Conservation (phyloP, 495 filamentous ascomycete genomes). For the Daldinia vernicosa region DNA sequence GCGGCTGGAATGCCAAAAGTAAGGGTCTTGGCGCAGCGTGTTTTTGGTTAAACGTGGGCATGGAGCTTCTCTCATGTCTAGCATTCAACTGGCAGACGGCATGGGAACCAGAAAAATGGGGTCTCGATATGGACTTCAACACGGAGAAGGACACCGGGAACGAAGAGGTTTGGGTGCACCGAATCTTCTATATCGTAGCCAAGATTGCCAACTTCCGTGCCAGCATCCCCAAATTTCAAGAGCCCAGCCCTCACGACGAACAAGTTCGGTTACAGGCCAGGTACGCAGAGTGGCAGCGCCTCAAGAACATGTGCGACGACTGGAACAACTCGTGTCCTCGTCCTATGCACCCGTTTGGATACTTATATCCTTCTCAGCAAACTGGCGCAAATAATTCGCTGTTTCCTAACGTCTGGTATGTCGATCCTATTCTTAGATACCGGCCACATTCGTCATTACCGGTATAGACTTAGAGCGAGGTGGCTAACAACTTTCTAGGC, state of each 20-base stretch:
- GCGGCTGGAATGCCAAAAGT: conserved; percentile 84
- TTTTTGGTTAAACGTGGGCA: conserved; percentile 92
- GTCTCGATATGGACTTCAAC: conserved; percentile 80
- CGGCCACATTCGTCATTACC: not conserved
- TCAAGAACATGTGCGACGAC: conserved; percentile 77
- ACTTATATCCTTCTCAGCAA: conserved; percentile 74
- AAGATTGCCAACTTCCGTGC: conserved; percentile 88
- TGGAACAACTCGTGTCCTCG: conserved; percentile 82
- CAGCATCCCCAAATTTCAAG: conserved; percentile 67
- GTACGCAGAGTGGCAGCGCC: conserved; percentile 78
- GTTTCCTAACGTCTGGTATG: conserved; percentile 90
- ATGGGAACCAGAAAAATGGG: conserved; percentile 94
- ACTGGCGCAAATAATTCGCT: conserved; percentile 65
- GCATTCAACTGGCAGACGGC: conserved; percentile 87
- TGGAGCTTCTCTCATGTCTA: conserved; percentile 89
- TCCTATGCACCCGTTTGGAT: conserved; percentile 87
- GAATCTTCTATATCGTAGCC: conserved; percentile 88
- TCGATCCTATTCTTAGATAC: conserved; percentile 13
- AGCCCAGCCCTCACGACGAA: conserved; percentile 66
- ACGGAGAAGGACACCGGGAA: conserved; percentile 52
- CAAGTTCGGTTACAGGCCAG: conserved; percentile 69
- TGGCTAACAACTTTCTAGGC: conserved; percentile 58
- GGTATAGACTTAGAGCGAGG: not conserved
- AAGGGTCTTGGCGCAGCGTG: conserved; percentile 85
- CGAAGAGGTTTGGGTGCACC: conserved; percentile 91